Evolutionary conservation across 192 early-diverging fungal species (phyloP), one percentile per base, ranked within the genome.

Genomic region (Jimgerdemannia flammicorona): DNA sequence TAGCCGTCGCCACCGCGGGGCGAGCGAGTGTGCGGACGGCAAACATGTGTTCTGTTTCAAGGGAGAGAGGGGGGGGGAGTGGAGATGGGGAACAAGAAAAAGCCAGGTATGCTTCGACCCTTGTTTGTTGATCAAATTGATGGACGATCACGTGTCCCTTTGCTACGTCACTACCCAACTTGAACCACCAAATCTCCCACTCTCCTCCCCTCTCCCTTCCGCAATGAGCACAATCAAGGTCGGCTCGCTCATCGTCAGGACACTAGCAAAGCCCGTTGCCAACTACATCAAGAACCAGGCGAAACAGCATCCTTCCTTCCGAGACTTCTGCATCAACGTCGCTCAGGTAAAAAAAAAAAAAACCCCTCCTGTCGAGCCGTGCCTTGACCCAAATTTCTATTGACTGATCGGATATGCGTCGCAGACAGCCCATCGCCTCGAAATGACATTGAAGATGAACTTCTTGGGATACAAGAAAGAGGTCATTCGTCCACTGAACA

Each of bases 381-480:
- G 6, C 68, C 39, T 29, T 42, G 44, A 29, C 29, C 29, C 29
- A 29, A 29, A 29, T 29, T 29, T 29, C 29, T 29, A 29, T 29
- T 29, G 29, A 29, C 29, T 29, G 29, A 29, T 29, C 29, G 29
- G 29, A 29, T 29, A 29, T 40, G 29, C 71, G 4, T 4, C 14
- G 39, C n/a, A 10, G 10, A 40, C 67, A 20, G 49, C 43, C 3
- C 92, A 93, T 69, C 83, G 88, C n/a, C 81, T 90, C n/a, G 93
- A 94, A 79, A 94, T 94, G 90, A 91, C 88, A 67, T 86, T 92
- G 76, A 93, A 93, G 78, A 93, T 94, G 92, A 87, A 87, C 69
- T 88, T 94, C 44, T 80, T 94, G n/a, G 91, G 92, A 18, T 92
- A 93, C 77, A 88, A 89, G 69, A 84, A 86, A 64, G 93, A 93